Evolutionary conservation across 257 asterid species (phyloP), one percentile per base, ranked within the genome.

Genomic region (Verbena officinalis): DNA sequence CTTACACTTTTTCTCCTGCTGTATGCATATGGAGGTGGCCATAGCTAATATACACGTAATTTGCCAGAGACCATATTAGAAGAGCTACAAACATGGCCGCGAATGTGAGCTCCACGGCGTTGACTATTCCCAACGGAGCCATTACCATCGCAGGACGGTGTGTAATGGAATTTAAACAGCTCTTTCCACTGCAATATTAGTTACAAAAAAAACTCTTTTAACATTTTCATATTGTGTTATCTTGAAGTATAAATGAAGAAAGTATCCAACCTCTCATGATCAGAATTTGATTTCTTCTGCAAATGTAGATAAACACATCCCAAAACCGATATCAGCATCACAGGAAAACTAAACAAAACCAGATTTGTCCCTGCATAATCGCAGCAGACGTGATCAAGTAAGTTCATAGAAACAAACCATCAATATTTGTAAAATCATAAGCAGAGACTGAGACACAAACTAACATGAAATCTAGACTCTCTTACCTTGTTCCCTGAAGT

Each of bases 281-380:
- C 23, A 3, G 62, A 45, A 51, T 38, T 73, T n/a, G 81, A 76
- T 73, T 76, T 80, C 69, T 55, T 66, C 65, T 53, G 50, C 15
- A 71, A 65, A 62, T 81, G 86, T 13, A 83, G 80, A 68, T 81
- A 81, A 58, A 78, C 75, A 62, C 90, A 78, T 60, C 87, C 85
- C 73, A 84, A 42, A 56, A 59, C 67, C 1, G 83, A 83, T 40
- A 81, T 33, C 54, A 84, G 79, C 83, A 84, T 74, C 31, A 81
- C 20, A 4, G 88, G 87, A 27, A 84, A 84, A 57, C 83, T 69
- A 42, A 80, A 73, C 13, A 83, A 62, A 44, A 83, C 73, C 73
- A 83, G 85, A 81, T 83, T 83, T n/a, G 69, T 74, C 59, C 90
- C 90, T 83, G 86, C 63, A 70, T 34, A 67, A 54, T n/a, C 15